Evolutionary conservation across 2,329 filamentous ascomycete species (phyloP).

Genomic region (Thermoascus crustaceus): DNA sequence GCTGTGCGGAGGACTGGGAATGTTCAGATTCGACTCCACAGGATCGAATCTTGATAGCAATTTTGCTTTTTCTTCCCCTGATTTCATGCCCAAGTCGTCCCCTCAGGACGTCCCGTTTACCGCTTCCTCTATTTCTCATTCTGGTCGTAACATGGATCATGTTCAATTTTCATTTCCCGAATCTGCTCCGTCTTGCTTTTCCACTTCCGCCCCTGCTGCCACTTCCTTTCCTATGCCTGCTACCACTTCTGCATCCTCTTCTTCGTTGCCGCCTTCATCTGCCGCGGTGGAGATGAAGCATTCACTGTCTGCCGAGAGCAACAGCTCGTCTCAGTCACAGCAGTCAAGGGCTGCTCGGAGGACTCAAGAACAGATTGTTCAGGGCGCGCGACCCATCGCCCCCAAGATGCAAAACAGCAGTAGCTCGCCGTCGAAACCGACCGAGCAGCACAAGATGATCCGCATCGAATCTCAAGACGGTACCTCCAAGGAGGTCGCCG

Average conservation of each 20-base stretch:
- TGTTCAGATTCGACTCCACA: slow-evolving; percentile 38
- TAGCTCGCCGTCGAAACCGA: slow-evolving; percentile 19
- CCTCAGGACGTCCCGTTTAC: slow-evolving; percentile 22
- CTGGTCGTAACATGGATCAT: slow-evolving; percentile 20
- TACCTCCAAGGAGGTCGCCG: slow-evolving; percentile 47
- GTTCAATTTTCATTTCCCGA: slow-evolving; percentile 24
- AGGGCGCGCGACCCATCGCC: slow-evolving; percentile 42
- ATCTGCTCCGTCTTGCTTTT: slow-evolving; percentile 25
- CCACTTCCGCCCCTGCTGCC: slow-evolving; percentile 28
- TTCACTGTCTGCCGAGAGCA: slow-evolving; percentile 41
- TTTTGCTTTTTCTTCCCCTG: slow-evolving; percentile 20
- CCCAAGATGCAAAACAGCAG: slow-evolving; percentile 34
- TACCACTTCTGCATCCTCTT: slow-evolving; percentile 13
- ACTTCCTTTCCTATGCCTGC: slow-evolving; percentile 19
- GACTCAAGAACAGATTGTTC: slow-evolving; percentile 42
- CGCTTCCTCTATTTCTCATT: slow-evolving; percentile 16
- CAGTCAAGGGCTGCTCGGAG: slow-evolving; percentile 39
- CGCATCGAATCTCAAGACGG: slow-evolving; percentile 46
- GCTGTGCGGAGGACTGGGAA: slow-evolving; percentile 35
- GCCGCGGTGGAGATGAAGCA: slow-evolving; percentile 43
- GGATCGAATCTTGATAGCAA: slow-evolving; percentile 27
- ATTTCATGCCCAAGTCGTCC: slow-evolving; percentile 21
- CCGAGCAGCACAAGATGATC: slow-evolving; percentile 41
- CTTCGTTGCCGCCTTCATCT: slow-evolving; percentile 29
- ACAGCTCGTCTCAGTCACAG: slow-evolving; percentile 35